phyloP scores from a whole-genome alignment of 345 rosid species.

The Syzygium aqueum region DNA sequence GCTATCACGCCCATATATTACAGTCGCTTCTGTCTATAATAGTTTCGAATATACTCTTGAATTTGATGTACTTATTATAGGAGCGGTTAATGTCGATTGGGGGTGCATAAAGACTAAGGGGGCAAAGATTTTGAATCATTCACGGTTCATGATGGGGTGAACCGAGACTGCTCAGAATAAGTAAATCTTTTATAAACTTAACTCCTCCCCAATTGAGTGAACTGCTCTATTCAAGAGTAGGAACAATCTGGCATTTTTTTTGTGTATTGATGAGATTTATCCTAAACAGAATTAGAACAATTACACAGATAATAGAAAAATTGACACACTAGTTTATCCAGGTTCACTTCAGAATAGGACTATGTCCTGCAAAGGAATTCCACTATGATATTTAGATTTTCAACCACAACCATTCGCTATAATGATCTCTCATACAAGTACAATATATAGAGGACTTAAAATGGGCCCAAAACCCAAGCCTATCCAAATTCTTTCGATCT shows the following conservation, averaged over 20 bases:
- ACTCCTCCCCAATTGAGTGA: not conserved
- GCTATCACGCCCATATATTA: too few species aligned
- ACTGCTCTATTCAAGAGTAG: not conserved
- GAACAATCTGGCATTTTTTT: not conserved
- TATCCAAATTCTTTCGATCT: too few species aligned
- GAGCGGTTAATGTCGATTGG: not conserved
- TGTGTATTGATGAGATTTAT: not conserved
- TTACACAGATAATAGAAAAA: too few species aligned
- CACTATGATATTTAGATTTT: too few species aligned
- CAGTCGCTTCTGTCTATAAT: not conserved
- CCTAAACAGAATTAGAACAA: too few species aligned
- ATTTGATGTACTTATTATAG: not conserved
- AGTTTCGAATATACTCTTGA: not conserved
- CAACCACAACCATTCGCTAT: too few species aligned
- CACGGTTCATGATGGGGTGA: not conserved
- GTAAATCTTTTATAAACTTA: not conserved
- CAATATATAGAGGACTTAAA: too few species aligned
- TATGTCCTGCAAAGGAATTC: too few species aligned
- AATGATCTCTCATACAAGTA: too few species aligned
- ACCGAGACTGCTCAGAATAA: not conserved
- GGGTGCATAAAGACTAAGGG: not conserved
- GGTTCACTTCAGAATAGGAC: too few species aligned
- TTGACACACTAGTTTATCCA: too few species aligned
- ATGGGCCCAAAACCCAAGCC: too few species aligned
- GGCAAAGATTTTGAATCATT: not conserved